Percentiles rank a stretch among this genome's conserved stretches.
phyloP scores from a whole-genome alignment of 768 basidiomycete species.

The Amanita rubescens region DNA sequence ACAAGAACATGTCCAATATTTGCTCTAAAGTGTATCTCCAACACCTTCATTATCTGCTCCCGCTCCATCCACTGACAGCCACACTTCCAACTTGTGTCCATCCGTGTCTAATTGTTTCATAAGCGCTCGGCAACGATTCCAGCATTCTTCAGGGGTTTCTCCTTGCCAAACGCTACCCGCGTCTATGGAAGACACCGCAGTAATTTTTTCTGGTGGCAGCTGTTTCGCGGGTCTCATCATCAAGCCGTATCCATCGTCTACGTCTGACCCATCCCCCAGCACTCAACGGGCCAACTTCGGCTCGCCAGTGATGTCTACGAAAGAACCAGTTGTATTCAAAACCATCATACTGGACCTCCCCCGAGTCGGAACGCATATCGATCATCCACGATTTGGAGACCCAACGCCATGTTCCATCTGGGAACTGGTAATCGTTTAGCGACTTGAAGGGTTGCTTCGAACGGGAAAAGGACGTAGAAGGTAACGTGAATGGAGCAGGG shows the following conservation, averaged over 20 bases:
- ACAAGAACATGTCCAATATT: conserved; percentile 56
- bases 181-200: neutral
- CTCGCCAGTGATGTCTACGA: conserved; percentile 56
- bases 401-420: conserved; percentile 79
- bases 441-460: conserved; percentile 48
- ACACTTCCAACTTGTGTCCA: conserved; percentile 69
- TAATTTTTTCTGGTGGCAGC: conserved; percentile 4
- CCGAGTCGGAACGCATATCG: conserved; percentile 74
- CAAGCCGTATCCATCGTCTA: conserved; percentile 74
- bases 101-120: conserved; percentile 53
- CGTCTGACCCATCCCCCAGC: conserved; percentile 71
- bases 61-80: conserved; percentile 37
- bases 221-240: conserved; percentile 63
- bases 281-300: conserved; percentile 50
- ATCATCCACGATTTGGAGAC: conserved; percentile 79
- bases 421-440: conserved; percentile 60
- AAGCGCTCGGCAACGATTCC: conserved; percentile 46
- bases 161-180: conserved; percentile 48
- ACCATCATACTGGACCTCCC: conserved; percentile 74
- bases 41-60: conserved; percentile 36
- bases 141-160: conserved; percentile 43
- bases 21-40: conserved; percentile 38
- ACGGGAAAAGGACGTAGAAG: conserved; percentile 31
- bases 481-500: conserved; percentile 67
- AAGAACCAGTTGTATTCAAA: conserved; percentile 86